Conservation (phyloP, 345 rosid genomes). For the Pelargonium nanum region DNA sequence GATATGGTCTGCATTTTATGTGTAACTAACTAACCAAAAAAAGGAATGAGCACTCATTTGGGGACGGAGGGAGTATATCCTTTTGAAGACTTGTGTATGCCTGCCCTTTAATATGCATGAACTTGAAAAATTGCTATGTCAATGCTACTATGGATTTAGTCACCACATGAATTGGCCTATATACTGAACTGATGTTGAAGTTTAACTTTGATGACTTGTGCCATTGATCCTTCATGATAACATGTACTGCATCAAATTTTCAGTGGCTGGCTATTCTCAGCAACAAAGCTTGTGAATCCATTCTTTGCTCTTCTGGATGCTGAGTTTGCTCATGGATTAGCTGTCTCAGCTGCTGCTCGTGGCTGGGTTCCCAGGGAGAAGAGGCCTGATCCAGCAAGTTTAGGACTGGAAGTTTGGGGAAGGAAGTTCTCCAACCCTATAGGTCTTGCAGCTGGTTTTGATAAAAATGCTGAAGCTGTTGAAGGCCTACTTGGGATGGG, state of each 20-base stretch:
- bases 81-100: too few relatives aligned
- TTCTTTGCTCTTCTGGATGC: slow-evolving; percentile 91
- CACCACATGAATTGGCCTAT: too few relatives aligned
- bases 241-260: slow-evolving; percentile 12
- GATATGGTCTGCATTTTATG: too few relatives aligned
- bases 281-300: slow-evolving; percentile 89
- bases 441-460: slow-evolving; percentile 98
- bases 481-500: slow-evolving; percentile 86
- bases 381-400: slow-evolving; percentile 65
- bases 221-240: neutral
- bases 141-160: too few relatives aligned
- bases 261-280: slow-evolving; percentile 95
- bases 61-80: too few relatives aligned
- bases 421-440: slow-evolving; percentile 89
- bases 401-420: slow-evolving; percentile 93
- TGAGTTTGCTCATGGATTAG: slow-evolving; percentile 78
- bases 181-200: too few relatives aligned
- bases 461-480: slow-evolving; percentile 94
- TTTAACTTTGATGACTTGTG: slow-evolving; percentile 1
- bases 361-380: slow-evolving; percentile 98
- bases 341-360: slow-evolving; percentile 85
- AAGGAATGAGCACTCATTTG: too few relatives aligned
- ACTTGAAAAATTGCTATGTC: too few relatives aligned
- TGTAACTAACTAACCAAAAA: too few relatives aligned
- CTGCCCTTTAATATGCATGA: too few relatives aligned